A percentile compares a stretch with the other conserved stretches of the same genome.
phyloP scores from a whole-genome alignment of 2,329 filamentous ascomycete genomes.

The Fusarium secorum region DNA sequence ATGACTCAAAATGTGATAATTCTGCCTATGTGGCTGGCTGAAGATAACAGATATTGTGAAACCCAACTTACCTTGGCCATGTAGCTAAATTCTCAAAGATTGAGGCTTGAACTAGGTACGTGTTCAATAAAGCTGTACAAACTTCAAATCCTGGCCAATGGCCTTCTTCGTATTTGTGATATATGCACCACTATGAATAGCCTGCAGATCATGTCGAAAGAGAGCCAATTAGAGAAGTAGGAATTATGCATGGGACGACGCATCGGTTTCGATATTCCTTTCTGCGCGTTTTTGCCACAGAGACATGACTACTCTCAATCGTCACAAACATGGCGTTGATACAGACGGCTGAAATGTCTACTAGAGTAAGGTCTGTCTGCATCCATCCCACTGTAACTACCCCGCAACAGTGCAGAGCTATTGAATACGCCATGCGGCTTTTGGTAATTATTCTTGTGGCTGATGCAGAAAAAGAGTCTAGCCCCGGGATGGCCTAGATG shows the following conservation, averaged over 20 bases:
- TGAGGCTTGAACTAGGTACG: no score
- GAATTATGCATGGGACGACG: neutral
- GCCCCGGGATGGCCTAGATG: neutral
- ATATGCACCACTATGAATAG: neutral
- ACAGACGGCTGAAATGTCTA: neutral
- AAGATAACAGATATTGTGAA: no score
- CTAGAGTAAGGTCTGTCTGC: neutral
- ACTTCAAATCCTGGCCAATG: neutral
- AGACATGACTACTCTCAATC: neutral
- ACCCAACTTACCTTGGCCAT: no score
- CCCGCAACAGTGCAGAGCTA: neutral
- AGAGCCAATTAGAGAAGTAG: neutral
- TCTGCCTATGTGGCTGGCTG: neutral
- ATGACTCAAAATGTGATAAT: neutral
- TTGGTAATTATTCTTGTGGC: neutral
- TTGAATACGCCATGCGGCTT: neutral
- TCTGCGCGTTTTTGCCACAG: no score
- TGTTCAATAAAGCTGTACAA: neutral
- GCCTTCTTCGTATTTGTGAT: neutral
- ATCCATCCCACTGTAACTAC: neutral
- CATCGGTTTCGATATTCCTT: no score
- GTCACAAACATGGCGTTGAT: neutral
- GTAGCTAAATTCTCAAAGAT: no score
- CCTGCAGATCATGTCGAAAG: rapidly evolving
- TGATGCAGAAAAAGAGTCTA: neutral